Percentiles rank a stretch among this genome's conserved stretches.
These are phyloP conservation scores for Rubus parviflorus DNA, from an alignment of 306 rosid genomes.

Conservation along the genomic window DNA sequence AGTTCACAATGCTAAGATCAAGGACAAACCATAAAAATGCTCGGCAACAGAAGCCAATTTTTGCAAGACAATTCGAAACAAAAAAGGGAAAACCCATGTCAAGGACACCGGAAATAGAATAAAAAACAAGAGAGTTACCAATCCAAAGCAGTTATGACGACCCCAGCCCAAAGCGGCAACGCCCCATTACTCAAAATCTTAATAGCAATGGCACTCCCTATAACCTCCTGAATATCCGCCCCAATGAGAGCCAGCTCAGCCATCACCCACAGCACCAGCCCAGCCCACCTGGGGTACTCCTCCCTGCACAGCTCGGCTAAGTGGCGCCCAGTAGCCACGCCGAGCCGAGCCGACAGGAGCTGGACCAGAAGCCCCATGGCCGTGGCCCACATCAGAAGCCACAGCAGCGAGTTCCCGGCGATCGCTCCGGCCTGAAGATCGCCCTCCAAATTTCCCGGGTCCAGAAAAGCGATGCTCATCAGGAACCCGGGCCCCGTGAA, in stretches of 20 bases:
- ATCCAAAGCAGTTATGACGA: constrained; percentile 80
- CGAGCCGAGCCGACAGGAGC: constrained; percentile 83
- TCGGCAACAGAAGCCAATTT: not conserved
- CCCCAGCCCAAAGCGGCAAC: constrained; percentile 95
- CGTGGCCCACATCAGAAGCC: constrained; percentile 95
- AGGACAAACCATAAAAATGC: not conserved
- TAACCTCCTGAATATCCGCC: constrained; percentile 95
- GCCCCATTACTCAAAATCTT: constrained; percentile 69
- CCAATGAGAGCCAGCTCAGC: constrained; percentile 92
- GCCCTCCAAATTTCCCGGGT: constrained; percentile 93
- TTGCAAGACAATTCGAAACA: not conserved
- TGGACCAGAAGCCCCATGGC: constrained; percentile 87
- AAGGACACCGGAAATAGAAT: not conserved
- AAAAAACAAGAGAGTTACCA: constrained; percentile 76
- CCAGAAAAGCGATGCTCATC: constrained; percentile 93
- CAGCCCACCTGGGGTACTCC: constrained; percentile 90
- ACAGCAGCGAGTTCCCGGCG: constrained; percentile 88
- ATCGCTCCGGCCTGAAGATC: constrained; percentile 94
- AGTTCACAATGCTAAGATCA: not conserved
- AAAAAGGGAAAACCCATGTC: not conserved
- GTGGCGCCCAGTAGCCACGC: constrained; percentile 92
- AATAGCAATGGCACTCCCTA: constrained; percentile 95
- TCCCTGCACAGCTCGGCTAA: constrained; percentile 89
- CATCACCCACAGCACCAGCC: constrained; percentile 82
- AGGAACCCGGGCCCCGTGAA: constrained; percentile 94